Evolutionary conservation across 1,139 yeast species (phyloP).

Genomic region (Pichia sp.): DNA sequence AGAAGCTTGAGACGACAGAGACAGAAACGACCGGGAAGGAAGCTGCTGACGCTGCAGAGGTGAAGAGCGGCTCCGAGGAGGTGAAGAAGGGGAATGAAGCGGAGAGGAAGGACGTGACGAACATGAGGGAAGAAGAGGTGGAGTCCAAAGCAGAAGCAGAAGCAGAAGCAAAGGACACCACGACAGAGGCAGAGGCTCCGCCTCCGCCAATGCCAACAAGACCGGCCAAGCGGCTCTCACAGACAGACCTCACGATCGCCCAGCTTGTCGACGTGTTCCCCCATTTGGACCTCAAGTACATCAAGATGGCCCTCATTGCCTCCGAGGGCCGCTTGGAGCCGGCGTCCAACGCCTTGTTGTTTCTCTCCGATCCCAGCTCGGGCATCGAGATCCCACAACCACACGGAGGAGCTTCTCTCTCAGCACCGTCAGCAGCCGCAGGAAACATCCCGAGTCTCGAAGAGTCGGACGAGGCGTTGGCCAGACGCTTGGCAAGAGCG

Average conservation of each 20-base stretch:
- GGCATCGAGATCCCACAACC: constrained; percentile 52
- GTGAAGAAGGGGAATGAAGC: too few relatives aligned
- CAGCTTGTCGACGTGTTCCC: constrained; percentile 83
- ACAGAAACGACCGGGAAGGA: too few relatives aligned
- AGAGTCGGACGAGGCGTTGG: constrained; percentile 78
- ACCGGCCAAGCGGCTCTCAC: constrained; percentile 39
- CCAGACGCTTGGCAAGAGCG: constrained; percentile 73
- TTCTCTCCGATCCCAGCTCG: constrained; percentile 71
- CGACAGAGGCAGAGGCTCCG: neutral
- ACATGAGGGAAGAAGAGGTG: too few relatives aligned
- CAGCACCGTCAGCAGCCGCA: neutral
- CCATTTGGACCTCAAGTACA: constrained; percentile 57
- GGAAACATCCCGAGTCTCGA: neutral
- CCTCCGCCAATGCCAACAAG: constrained; percentile 75
- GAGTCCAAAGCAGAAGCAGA: too few relatives aligned
- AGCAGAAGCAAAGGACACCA: too few relatives aligned
- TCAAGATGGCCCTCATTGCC: constrained; percentile 81
- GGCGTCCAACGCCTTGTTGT: constrained; percentile 83
- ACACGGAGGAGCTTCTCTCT: neutral
- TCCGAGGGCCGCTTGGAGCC: constrained; percentile 75
- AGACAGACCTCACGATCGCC: constrained; percentile 35
- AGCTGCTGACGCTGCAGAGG: too few relatives aligned
- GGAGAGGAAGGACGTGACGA: too few relatives aligned
- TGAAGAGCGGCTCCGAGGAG: too few relatives aligned
- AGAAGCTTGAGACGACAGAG: too few relatives aligned